Evolutionary conservation across 164 flowering plant genomes (phyloP).

Genomic region (Stephania japonica): DNA sequence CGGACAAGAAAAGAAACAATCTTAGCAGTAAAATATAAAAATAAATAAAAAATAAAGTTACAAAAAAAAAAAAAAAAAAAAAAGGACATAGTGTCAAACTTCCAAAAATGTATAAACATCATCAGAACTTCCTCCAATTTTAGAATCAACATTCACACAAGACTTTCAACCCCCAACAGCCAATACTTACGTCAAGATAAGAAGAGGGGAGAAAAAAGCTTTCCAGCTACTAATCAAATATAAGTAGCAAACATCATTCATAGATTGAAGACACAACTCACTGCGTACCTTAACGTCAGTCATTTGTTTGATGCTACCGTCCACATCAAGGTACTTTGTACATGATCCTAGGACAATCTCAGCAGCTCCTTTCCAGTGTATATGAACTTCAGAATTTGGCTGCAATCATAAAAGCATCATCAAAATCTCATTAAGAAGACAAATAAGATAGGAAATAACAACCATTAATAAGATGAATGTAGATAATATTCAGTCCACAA

Average conservation of each 20-base stretch:
- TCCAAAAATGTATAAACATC: neutral
- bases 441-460: neutral
- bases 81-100: neutral
- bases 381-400: constrained; percentile 61
- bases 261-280: neutral
- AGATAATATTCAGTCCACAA: neutral
- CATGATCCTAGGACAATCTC: constrained; percentile 78
- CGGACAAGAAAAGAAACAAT: too few relatives aligned
- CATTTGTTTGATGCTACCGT: constrained; percentile 32
- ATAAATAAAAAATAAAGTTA: neutral
- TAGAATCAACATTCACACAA: neutral
- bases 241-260: neutral
- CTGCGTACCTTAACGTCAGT: constrained; percentile 57
- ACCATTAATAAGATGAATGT: neutral
- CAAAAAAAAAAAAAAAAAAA: neutral
- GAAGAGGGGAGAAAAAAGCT: neutral
- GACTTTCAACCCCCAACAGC: neutral
- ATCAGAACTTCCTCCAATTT: neutral
- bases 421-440: neutral
- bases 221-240: neutral
- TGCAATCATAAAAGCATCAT: constrained; percentile 22
- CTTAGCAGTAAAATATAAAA: neutral
- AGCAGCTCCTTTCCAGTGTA: constrained; percentile 99
- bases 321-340: constrained; percentile 46
- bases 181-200: neutral